Conservation (phyloP, 2,329 filamentous ascomycete species). For the Fusarium beomiforme region DNA sequence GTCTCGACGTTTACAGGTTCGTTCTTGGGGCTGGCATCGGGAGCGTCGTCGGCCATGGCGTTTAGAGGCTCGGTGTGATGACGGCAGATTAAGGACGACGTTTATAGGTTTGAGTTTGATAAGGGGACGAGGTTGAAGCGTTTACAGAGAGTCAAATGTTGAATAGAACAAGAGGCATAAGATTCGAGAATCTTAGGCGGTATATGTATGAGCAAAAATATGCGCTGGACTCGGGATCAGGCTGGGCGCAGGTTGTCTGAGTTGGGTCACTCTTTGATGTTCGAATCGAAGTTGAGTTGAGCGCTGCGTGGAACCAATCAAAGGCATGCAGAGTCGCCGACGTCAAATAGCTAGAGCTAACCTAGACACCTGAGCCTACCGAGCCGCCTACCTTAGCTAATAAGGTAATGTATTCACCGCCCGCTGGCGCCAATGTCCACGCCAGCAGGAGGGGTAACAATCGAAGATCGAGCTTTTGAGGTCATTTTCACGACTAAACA, state of each 20-base stretch:
- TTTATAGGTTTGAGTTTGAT: constrained; percentile 1
- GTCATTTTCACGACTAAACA: constrained; percentile 5
- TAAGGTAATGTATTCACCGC: constrained; percentile 37
- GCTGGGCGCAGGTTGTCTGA: constrained; percentile 31
- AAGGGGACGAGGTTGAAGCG: background rate
- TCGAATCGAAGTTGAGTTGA: constrained; percentile 35
- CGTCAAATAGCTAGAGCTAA: constrained; percentile 34
- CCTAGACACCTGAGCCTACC: constrained; percentile 23
- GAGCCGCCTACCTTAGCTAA: background rate
- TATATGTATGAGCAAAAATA: background rate
- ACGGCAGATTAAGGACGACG: constrained; percentile 15
- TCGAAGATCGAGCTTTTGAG: background rate
- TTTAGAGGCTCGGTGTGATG: constrained; percentile 31
- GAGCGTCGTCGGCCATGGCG: constrained; percentile 58
- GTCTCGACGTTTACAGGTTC: constrained; percentile 47
- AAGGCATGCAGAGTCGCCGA: constrained; percentile 30
- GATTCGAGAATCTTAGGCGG: background rate
- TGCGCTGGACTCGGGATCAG: constrained; percentile 24
- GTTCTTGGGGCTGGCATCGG: constrained; percentile 53
- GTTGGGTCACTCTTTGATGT: constrained; percentile 34
- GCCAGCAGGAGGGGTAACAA: constrained; percentile 38
- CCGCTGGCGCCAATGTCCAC: constrained; percentile 23
- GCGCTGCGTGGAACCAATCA: constrained; percentile 42
- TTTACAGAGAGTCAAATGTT: background rate
- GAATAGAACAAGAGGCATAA: background rate